A percentile compares a stretch with the other conserved stretches of the same genome.
Conservation (phyloP, 139 green algal species). For the Ettlia oleoabundans region DNA sequence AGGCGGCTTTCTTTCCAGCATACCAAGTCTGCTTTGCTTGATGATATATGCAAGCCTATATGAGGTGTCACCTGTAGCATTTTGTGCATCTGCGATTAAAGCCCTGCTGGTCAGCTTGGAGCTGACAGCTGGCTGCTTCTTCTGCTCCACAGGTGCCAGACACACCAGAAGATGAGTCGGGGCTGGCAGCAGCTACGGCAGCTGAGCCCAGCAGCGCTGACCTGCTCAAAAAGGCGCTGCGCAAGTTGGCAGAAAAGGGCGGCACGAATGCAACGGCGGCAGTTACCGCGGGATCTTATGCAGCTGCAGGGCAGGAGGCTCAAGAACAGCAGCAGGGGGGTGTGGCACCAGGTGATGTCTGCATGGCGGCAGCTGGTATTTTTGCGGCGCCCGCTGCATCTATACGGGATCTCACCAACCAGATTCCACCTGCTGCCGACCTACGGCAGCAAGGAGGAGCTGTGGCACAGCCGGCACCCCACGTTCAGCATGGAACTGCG, state of each 20-base stretch:
- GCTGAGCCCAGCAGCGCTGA: neutral
- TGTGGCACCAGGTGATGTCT: too few species aligned
- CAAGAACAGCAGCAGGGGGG: too few species aligned
- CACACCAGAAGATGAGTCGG: constrained; percentile 18
- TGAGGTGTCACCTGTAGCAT: too few species aligned
- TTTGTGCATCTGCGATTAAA: neutral
- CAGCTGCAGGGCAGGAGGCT: too few species aligned
- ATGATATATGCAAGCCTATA: too few species aligned
- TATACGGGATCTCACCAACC: neutral
- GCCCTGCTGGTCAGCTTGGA: too few species aligned
- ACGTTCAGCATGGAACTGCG: neutral
- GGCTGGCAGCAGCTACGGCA: neutral
- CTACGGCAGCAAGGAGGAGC: neutral
- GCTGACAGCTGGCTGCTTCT: neutral
- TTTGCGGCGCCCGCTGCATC: neutral
- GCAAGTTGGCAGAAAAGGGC: constrained; percentile 17
- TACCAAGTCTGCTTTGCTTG: too few species aligned
- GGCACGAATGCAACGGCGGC: too few species aligned
- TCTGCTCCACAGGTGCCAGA: constrained; percentile 15
- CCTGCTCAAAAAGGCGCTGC: constrained; percentile 2
- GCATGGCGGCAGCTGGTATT: neutral
- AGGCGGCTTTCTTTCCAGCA: neutral
- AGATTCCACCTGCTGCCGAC: neutral
- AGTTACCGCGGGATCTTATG: too few species aligned
- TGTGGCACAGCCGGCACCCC: neutral